Percentiles rank a stretch among this genome's conserved stretches.
These are phyloP conservation scores for Russula sp. DNA, from an alignment of 768 basidiomycete genomes.

Conservation along the genomic window DNA sequence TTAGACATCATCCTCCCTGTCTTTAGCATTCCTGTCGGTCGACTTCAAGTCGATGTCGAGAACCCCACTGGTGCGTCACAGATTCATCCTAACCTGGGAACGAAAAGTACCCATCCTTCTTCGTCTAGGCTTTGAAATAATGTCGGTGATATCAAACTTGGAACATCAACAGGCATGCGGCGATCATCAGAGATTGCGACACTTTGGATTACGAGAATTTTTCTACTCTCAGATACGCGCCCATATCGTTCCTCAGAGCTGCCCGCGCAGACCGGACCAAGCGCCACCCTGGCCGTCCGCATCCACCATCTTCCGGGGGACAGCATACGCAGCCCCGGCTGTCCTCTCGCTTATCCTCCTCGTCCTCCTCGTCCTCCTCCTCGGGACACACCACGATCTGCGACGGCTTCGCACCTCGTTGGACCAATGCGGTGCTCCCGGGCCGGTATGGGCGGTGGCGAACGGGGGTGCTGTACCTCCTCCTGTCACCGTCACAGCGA, in stretches of 20 bases:
- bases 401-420: slow-evolving; percentile 25
- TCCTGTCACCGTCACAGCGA: slow-evolving; percentile 36
- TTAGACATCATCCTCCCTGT: slow-evolving; percentile 56
- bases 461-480: not conserved
- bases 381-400: slow-evolving; percentile 27
- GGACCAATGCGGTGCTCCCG: slow-evolving; percentile 25
- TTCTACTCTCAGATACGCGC: slow-evolving; percentile 46
- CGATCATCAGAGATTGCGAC: slow-evolving; percentile 43
- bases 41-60: slow-evolving; percentile 56
- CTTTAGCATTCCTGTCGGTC: slow-evolving; percentile 63
- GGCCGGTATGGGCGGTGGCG: slow-evolving; percentile 9
- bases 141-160: slow-evolving; percentile 48
- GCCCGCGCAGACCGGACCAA: not conserved
- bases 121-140: slow-evolving; percentile 36
- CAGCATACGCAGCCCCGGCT: slow-evolving; percentile 23
- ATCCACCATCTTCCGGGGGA: slow-evolving; percentile 13
- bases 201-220: slow-evolving; percentile 48
- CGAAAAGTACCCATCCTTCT: not conserved
- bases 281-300: not conserved
- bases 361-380: slow-evolving; percentile 25
- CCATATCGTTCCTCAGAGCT: slow-evolving; percentile 2
- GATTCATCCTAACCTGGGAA: not conserved
- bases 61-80: slow-evolving; percentile 41
- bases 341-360: slow-evolving; percentile 28
- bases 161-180: slow-evolving; percentile 37